Evolutionary conservation across 371 early-diverging fungal genomes (phyloP), one percentile per base, ranked within the genome.

Genomic region (Apophysomyces elegans): DNA sequence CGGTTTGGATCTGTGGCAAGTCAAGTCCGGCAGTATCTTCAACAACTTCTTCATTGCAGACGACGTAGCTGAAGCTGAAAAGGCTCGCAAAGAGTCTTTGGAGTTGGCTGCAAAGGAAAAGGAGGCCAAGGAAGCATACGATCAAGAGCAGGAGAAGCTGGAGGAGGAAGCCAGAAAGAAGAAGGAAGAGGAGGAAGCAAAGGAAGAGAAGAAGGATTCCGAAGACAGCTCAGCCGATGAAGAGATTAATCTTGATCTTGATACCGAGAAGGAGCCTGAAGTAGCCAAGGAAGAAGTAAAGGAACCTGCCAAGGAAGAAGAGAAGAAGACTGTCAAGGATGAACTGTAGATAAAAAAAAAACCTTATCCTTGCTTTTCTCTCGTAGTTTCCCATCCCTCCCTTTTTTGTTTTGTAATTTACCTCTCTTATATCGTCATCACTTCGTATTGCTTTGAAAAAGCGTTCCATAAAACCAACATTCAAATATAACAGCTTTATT

Each of bases 1-100:
- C 65, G 99, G 97, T 60, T 87, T 98, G 67, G 99, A 99, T 80
- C 77, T 98, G 68, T 99, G 98, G 99, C 96, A 95, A 75, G 96
- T 99, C 86, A 94, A 95, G 86, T 83, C 91, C 67, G 91, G 91
- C 57, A 92, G 95, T 63, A 84, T 91, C 69, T 98, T 99, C 79
- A 95, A 98, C 80, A 95, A 97, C 83, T 87, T 99, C 74, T 86
- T 94, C 72, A 73, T 95, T 58, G 89, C 90, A 21, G 85, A 86
- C 36, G 87, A 87, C 69, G 68, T 91, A 41, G 91, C 90, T 21
- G 85, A 88, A 72, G 90, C 90, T 61, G 77, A 87, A 67, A 83
- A 87, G 66, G 69, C 90, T 32, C 87, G 88, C 32, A 76, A 88
- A 3, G 89, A 93, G 47, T 87, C 89, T 56, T 86, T 72, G 63